Base-by-base conservation (phyloP, 768 basidiomycete species). In the Galerina marginata region DNA sequence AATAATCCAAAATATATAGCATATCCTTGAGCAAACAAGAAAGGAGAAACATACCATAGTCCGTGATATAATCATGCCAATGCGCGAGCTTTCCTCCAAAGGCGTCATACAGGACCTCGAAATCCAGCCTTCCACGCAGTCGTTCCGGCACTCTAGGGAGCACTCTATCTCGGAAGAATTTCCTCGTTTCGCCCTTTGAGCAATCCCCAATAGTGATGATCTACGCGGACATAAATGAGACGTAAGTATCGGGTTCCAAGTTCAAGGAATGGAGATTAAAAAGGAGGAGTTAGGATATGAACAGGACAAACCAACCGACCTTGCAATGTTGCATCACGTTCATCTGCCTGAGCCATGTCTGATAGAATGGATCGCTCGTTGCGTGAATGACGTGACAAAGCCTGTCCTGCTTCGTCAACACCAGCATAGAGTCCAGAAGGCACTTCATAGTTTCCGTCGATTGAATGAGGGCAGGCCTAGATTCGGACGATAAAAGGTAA, bases 11-110 rank as follows among this genome's bases (percentile, higher is more conserved):
- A 37, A 42, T 46, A 44, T n/a, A 37, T 57, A 10, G 60, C 39
- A 33, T 50, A 36, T 43, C 39, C 9, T 45, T 1, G 57, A 33
- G 23, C 23, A 15, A 10, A 49, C 43, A 45, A 40, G 11, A 40
- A 3, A 29, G 26, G 51, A 37, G 29, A 45, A 67, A 65, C 84
- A 39, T 54, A 90, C 90, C 73, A 67, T 87, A 92, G 67, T 92
- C 91, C 0, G 86, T 85, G 65, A 91, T 77, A 70, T 87, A 94
- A 67, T 93, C 92, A 49, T 87, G 82, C 85, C 92, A 91, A 68
- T 95, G 93, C 0, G 86, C 90, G 44, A 95, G 72, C 72, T 92
- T 93, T 7, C 93, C 93, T 12, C 93, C 93, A 67, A 94, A 92
- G 0, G 89, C 90, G 7, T 89, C 86, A 66, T 86, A 93, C 48